Base-by-base conservation (phyloP, 1,139 yeast species). In the Diutina sp. region DNA sequence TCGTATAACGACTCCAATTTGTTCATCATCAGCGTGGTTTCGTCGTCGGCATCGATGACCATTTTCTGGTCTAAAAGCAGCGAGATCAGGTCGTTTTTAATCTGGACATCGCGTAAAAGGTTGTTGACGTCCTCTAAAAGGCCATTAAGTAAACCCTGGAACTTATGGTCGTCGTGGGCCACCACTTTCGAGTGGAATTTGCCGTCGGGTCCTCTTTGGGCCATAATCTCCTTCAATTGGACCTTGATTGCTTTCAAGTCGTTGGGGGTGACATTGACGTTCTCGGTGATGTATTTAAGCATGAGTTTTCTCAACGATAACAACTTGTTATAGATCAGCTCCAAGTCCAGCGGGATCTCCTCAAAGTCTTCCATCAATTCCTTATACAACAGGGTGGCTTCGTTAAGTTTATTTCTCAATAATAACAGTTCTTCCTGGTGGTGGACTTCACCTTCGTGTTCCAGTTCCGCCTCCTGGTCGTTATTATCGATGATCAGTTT, bases 51-150 rank as follows among this genome's bases (percentile, higher is more conserved):
- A 29, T 48, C 51, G n/a, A 29, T 29, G n/a, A 48, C 51, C n/a
- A 21, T 12, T 14, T 48, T 48, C 29, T 11, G 16, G 38, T 48
- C 51, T 9, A 48, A 14, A 4, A 29, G 21, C 21, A 11, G 21
- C 38, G 51, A 12, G 71, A 61, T 55, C 16, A 52, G 71, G 68
- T 80, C 82, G 56, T 78, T 77, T 60, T 84, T 80, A 35, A 90
- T 83, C 48, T 76, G 71, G 57, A 89, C 73, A 71, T 90, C 97
- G 58, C 78, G 78, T 51, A 90, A 71, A 58, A 90, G 75, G 62
- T 84, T 85, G 65, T 84, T 83, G 67, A 96, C 89, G 66, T 89
- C 96, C 67, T 90, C 96, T 51, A 89, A 71, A 47, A 87, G 71
- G 12, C 91, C 91, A 65, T 85, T 85, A 56, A 86, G 69, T 2